phyloP scores from a whole-genome alignment of 495 filamentous ascomycete species.

The Physcia stellaris region DNA sequence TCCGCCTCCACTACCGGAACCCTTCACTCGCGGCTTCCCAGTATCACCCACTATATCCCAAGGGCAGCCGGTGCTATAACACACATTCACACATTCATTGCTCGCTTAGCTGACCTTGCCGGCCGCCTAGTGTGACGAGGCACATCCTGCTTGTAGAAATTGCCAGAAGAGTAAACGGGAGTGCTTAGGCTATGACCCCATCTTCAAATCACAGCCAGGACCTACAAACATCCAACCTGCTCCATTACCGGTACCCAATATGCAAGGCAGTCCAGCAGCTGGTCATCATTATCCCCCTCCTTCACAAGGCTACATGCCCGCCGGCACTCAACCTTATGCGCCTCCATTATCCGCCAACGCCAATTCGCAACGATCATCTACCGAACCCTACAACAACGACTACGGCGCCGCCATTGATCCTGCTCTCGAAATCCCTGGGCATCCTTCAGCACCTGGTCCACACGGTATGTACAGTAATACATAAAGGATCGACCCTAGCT shows the following conservation, averaged over 20 bases:
- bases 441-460: too few species aligned
- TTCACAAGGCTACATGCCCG: constrained; percentile 44
- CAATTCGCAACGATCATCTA: constrained; percentile 33
- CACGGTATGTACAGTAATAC: too few species aligned
- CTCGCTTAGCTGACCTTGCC: too few species aligned
- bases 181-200: constrained; percentile 93
- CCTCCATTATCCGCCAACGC: constrained; percentile 24
- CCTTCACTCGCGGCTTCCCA: too few species aligned
- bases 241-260: constrained; percentile 36
- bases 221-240: constrained; percentile 70
- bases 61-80: too few species aligned
- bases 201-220: constrained; percentile 80
- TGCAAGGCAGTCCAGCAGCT: constrained; percentile 29
- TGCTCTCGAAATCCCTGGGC: constrained; percentile 55
- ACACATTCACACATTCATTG: too few species aligned
- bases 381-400: constrained; percentile 40
- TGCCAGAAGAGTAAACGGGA: constrained; percentile 97
- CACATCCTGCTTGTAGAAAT: constrained; percentile 87
- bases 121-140: constrained; percentile 76
- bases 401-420: constrained; percentile 65
- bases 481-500: too few species aligned
- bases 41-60: too few species aligned
- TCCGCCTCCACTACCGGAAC: too few species aligned
- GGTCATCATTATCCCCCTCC: constrained; percentile 30
- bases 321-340: constrained; percentile 46